Conservation (phyloP, 768 basidiomycete species). For the Suillus ampliporus region DNA sequence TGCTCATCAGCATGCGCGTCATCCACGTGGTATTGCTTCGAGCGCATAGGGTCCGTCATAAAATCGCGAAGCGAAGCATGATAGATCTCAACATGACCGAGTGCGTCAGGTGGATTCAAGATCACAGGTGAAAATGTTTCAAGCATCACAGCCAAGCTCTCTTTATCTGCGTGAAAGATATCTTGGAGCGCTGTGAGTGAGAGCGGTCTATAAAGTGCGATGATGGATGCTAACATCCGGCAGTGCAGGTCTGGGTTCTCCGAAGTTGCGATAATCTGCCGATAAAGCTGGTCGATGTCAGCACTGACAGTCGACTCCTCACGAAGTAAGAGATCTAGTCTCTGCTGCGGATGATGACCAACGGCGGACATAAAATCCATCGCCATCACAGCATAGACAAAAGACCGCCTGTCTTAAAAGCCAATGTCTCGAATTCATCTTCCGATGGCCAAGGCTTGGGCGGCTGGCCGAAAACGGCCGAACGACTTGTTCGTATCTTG, state of each 20-base stretch:
- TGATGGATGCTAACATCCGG: neutral
- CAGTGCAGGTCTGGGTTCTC: neutral
- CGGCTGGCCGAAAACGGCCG: neutral
- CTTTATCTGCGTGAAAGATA: neutral
- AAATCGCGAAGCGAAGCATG: conserved; percentile 9
- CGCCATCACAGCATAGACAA: conserved; percentile 22
- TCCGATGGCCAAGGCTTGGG: conserved; percentile 21
- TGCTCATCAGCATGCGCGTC: neutral
- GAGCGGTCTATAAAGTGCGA: neutral
- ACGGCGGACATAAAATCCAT: conserved; percentile 19
- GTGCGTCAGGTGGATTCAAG: neutral
- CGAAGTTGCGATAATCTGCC: neutral
- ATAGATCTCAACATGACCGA: neutral
- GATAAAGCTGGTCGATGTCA: neutral
- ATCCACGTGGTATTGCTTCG: neutral
- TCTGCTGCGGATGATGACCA: neutral
- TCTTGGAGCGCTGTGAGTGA: neutral
- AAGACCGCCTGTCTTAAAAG: conserved; percentile 15
- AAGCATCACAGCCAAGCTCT: neutral
- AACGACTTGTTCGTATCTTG: conserved; percentile 11
- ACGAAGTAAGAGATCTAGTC: neutral
- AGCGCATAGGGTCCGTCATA: neutral
- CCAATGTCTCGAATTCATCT: conserved; percentile 19
- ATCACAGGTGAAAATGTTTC: neutral
- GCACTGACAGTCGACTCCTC: neutral